Evolutionary conservation across 2,329 filamentous ascomycete species (phyloP).

Genomic region (Aplosporella prunicola): DNA sequence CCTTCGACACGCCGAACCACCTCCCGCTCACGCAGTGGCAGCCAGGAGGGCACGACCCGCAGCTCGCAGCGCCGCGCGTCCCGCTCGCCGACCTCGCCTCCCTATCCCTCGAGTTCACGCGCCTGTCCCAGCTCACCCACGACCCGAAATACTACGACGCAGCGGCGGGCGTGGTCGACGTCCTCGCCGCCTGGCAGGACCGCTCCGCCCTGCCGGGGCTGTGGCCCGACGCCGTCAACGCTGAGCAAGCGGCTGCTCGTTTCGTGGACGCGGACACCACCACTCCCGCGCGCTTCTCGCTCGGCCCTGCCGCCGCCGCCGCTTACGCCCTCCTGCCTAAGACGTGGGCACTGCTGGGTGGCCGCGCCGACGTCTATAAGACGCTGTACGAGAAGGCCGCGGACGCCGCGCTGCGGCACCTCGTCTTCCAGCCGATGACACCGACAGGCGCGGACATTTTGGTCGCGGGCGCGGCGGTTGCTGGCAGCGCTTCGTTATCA

Average conservation of each 20-base stretch:
- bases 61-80: constrained; percentile 31
- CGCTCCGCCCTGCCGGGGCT: constrained; percentile 37
- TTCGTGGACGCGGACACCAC: no score
- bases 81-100: constrained; percentile 40
- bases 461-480: constrained; percentile 17
- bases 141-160: constrained; percentile 40
- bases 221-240: constrained; percentile 39
- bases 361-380: constrained; percentile 36
- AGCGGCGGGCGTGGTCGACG: constrained; percentile 32
- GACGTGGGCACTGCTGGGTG: constrained; percentile 39
- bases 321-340: constrained; percentile 35
- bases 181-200: constrained; percentile 34
- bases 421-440: constrained; percentile 42
- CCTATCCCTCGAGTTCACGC: constrained; percentile 40
- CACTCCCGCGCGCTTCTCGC: constrained; percentile 31
- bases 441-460: constrained; percentile 38
- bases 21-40: constrained; percentile 58
- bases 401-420: constrained; percentile 34
- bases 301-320: constrained; percentile 12
- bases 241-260: no score
- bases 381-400: constrained; percentile 48
- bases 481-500: no score
- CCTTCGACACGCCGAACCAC: constrained; percentile 86
- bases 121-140: constrained; percentile 36
- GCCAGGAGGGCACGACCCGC: constrained; percentile 28